A percentile compares a stretch with the other conserved stretches of the same genome.
phyloP scores from a whole-genome alignment of 1,284 basidiomycete genomes.

The Cryptococcus sp. region DNA sequence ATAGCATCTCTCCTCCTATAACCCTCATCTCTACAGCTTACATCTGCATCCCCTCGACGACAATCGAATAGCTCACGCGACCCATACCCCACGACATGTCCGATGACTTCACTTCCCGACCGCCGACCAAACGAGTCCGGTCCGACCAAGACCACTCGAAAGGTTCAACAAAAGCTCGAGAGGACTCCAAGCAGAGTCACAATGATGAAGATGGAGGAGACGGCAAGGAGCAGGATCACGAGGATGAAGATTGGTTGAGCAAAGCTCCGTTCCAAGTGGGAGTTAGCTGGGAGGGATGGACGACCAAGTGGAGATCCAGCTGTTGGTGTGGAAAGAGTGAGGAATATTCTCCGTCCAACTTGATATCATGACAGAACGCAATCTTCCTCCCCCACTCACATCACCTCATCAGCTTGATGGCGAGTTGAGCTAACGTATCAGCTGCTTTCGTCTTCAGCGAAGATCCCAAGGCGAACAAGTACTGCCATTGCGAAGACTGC shows the following conservation, averaged over 20 bases:
- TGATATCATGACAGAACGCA: no score
- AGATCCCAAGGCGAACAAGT: conserved; percentile 23
- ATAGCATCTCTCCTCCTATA: no score
- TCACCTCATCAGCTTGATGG: not conserved
- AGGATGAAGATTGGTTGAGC: conserved; percentile 26
- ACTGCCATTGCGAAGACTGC: conserved; percentile 36
- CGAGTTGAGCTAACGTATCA: conserved; percentile 7
- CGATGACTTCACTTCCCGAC: conserved; percentile 15
- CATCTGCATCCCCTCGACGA: no score
- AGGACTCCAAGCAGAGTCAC: conserved; percentile 8
- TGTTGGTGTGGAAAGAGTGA: conserved; percentile 36
- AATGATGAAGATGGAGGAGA: conserved; percentile 13
- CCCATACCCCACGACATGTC: not conserved
- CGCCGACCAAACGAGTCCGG: conserved; percentile 21
- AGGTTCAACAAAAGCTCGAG: conserved; percentile 11
- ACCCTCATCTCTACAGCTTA: no score
- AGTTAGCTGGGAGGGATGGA: conserved; percentile 22
- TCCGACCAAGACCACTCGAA: conserved; percentile 28
- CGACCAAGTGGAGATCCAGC: conserved; percentile 26
- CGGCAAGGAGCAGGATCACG: conserved; percentile 8
- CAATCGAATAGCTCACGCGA: no score
- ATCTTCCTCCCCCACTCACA: no score
- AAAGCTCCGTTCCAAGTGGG: conserved; percentile 20
- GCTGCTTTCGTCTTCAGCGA: conserved; percentile 25
- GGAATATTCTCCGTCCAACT: no score